Base-by-base conservation (phyloP, 164 flowering plant species). In the Aristolochia fimbriata region DNA sequence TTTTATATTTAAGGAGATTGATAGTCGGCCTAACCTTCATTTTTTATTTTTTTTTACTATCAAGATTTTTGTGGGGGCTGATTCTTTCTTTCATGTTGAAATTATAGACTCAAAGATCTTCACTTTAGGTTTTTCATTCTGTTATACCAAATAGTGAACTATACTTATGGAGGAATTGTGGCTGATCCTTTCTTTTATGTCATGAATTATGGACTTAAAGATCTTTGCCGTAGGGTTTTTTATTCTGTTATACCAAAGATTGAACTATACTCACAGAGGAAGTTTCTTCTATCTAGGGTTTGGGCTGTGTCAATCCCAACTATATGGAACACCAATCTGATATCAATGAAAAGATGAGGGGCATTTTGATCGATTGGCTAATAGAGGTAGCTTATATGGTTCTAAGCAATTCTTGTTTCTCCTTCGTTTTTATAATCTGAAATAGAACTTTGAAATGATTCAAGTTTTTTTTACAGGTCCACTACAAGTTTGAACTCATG, bases 271-370 rank as follows among this genome's bases (percentile, higher is more conserved):
- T 27, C 5, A 27, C n/a, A 27, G 30, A 27, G 30, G 30, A 17
- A n/a, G 23, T 17, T n/a, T 21, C 45, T 15, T 54, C 15, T 63
- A 17, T 68, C 73, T 81, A 91, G 97, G 60, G 43, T 57, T 67
- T 72, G 55, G 60, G 84, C 71, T 76, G 84, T 67, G 88, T 83
- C 43, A 65, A 80, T 9, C 77, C 84, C 6, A 68, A 65, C 69
- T 91, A 91, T 62, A 91, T 91, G 93, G 63, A 58, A 15, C 79
- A 71, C 23, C 97, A 91, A 65, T 24, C 55, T 47, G 97, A 91
- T 48, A 81, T 91, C 54, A 91, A 91, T 43, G 87, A 86, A 55
- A 83, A 77, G 68, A 91, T 91, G 97, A 84, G 97, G 71, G 91
- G 80, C 0, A 87, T 87, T 23, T 87, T 87, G 14, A 84, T 87